A percentile compares a stretch with the other conserved stretches of the same genome.
phyloP scores from a whole-genome alignment of 352 stramenopile genomes.

The Phytopythium cucurbitacearum region DNA sequence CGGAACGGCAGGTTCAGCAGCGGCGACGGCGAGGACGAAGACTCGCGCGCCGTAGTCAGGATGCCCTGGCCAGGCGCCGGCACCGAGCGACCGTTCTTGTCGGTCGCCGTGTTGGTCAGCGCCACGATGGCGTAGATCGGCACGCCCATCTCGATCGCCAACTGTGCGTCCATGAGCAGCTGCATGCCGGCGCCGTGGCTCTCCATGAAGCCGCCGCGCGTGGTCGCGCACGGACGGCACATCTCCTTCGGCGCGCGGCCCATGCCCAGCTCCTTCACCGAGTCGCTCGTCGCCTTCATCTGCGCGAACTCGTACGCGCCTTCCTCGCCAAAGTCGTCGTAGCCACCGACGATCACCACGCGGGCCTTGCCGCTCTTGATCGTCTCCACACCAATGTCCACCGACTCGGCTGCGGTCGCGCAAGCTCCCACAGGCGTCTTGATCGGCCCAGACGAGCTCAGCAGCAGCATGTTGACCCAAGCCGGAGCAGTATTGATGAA shows the following conservation, averaged over 20 bases:
- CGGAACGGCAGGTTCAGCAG: slow-evolving; percentile 73
- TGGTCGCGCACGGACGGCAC: slow-evolving; percentile 78
- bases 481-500: slow-evolving; percentile 89
- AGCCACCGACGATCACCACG: slow-evolving; percentile 80
- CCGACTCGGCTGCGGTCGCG: slow-evolving; percentile 80
- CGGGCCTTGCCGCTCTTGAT: slow-evolving; percentile 87
- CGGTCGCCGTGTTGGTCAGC: slow-evolving; percentile 80
- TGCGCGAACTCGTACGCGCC: slow-evolving; percentile 84
- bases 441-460: slow-evolving; percentile 85
- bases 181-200: slow-evolving; percentile 86
- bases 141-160: slow-evolving; percentile 84
- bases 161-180: slow-evolving; percentile 83
- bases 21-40: slow-evolving; percentile 25
- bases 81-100: slow-evolving; percentile 86
- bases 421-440: slow-evolving; percentile 87
- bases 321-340: slow-evolving; percentile 87
- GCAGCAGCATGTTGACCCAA: slow-evolving; percentile 89
- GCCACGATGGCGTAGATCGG: slow-evolving; percentile 86
- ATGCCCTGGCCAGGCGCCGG: slow-evolving; percentile 84
- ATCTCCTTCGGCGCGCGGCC: slow-evolving; percentile 78
- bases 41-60: slow-evolving; percentile 78
- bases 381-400: slow-evolving; percentile 86
- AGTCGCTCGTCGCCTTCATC: slow-evolving; percentile 88
- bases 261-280: slow-evolving; percentile 74
- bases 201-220: slow-evolving; percentile 86